phyloP scores from a whole-genome alignment of 345 rosid genomes.

The Rhodomyrtus tomentosa region DNA sequence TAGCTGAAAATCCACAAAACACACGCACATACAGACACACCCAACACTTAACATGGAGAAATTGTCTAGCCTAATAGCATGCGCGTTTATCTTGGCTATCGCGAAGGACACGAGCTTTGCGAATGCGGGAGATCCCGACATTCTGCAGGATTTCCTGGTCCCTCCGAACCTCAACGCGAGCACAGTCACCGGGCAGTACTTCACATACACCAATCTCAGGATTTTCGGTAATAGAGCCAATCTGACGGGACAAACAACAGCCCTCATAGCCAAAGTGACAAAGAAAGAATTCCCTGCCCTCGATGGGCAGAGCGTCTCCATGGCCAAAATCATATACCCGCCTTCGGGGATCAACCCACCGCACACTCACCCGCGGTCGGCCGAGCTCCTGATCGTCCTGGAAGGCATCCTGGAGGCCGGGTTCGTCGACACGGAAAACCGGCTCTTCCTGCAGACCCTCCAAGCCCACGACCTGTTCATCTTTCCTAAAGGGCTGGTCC shows the following conservation, averaged over 20 bases:
- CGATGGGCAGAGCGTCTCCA: background rate
- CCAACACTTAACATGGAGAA: background rate
- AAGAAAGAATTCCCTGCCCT: background rate
- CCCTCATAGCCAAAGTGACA: background rate
- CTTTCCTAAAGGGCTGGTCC: constrained; percentile 21
- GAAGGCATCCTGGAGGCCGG: background rate
- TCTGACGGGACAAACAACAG: background rate
- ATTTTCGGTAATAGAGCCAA: background rate
- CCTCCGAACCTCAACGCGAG: background rate
- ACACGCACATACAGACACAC: background rate
- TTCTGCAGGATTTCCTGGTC: background rate
- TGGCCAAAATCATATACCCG: background rate
- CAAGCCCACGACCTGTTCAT: constrained; percentile 10
- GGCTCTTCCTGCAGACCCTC: constrained; percentile 8
- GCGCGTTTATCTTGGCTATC: background rate
- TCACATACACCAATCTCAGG: background rate
- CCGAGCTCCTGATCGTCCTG: background rate
- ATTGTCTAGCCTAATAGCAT: background rate
- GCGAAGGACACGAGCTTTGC: background rate
- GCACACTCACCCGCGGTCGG: background rate
- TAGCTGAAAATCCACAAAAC: background rate
- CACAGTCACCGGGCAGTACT: background rate
- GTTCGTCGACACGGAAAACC: constrained; percentile 1
- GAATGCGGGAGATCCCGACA: background rate
- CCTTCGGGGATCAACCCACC: background rate